Evolutionary conservation across 805 yeast genomes (phyloP).

Genomic region (Jamesozyma spencerorum): DNA sequence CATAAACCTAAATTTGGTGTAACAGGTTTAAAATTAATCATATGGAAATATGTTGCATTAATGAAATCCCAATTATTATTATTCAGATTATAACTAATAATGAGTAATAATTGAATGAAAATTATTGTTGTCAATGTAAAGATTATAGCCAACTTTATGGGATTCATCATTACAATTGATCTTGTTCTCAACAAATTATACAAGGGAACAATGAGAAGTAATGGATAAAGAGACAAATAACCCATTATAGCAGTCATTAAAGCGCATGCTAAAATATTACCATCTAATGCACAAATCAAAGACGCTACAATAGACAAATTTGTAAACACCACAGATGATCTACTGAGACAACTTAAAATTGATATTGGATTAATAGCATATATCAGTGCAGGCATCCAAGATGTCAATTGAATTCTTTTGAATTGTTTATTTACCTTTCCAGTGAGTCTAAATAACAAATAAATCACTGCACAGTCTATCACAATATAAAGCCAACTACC

Average conservation of each 20-base stretch:
- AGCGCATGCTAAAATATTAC: constrained; percentile 25
- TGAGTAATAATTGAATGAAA: constrained; percentile 18
- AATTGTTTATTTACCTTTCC: constrained; percentile 23
- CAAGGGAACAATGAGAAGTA: constrained; percentile 49
- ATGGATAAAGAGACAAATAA: constrained; percentile 54
- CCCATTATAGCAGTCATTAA: constrained; percentile 40
- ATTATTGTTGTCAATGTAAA: constrained; percentile 1
- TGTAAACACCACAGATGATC: constrained; percentile 55
- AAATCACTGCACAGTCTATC: constrained; percentile 51
- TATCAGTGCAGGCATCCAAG: constrained; percentile 45
- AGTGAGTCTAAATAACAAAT: constrained; percentile 31
- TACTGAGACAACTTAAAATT: constrained; percentile 57
- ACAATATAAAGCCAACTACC: constrained; percentile 5
- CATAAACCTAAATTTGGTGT: constrained; percentile 90
- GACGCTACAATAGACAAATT: constrained; percentile 46
- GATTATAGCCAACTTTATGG: neutral
- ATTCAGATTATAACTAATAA: constrained; percentile 33
- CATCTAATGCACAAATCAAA: constrained; percentile 37
- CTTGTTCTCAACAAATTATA: constrained; percentile 1
- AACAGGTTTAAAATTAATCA: constrained; percentile 55
- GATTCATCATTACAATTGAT: neutral
- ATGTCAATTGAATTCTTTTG: constrained; percentile 11
- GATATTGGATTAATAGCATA: constrained; percentile 76
- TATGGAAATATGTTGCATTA: constrained; percentile 46
- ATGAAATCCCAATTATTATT: constrained; percentile 39